These are phyloP conservation scores for Cardiospermum halicacabum DNA, from an alignment of 345 rosid genomes.

Conservation along the genomic window DNA sequence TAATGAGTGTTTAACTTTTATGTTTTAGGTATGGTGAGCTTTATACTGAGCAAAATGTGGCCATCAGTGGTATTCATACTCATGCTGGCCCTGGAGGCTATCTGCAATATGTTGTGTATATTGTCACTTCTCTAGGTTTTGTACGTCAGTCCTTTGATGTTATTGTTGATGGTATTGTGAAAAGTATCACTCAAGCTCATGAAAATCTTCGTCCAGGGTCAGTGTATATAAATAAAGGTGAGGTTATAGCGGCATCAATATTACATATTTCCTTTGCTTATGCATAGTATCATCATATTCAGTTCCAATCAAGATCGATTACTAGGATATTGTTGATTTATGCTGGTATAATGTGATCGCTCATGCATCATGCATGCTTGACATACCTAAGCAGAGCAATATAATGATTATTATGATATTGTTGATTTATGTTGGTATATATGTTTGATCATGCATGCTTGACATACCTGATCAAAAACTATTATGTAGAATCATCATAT, in stretches of 20 bases:
- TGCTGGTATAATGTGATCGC: background rate
- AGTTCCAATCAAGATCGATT: background rate
- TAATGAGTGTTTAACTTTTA: no score
- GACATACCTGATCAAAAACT: no score
- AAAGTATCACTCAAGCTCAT: slow-evolving; percentile 63
- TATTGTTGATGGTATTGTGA: slow-evolving; percentile 64
- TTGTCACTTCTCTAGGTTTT: slow-evolving; percentile 75
- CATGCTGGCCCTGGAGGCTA: slow-evolving; percentile 87
- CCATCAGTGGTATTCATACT: slow-evolving; percentile 72
- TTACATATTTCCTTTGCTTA: background rate
- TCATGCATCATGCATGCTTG: background rate
- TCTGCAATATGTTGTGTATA: slow-evolving; percentile 65
- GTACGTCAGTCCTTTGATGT: slow-evolving; percentile 69
- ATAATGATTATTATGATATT: no score
- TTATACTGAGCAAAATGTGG: slow-evolving; percentile 64
- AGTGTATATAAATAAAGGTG: slow-evolving; percentile 48
- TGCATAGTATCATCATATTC: background rate
- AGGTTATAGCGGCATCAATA: background rate
- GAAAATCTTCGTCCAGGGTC: slow-evolving; percentile 63
- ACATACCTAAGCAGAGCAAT: no score
- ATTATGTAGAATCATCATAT: no score
- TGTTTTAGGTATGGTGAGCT: slow-evolving; percentile 52
- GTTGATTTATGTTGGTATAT: no score
- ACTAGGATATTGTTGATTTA: background rate
- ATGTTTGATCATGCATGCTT: no score